phyloP scores from a whole-genome alignment of 176 grass and related monocot genomes.

The Ananas comosus region DNA sequence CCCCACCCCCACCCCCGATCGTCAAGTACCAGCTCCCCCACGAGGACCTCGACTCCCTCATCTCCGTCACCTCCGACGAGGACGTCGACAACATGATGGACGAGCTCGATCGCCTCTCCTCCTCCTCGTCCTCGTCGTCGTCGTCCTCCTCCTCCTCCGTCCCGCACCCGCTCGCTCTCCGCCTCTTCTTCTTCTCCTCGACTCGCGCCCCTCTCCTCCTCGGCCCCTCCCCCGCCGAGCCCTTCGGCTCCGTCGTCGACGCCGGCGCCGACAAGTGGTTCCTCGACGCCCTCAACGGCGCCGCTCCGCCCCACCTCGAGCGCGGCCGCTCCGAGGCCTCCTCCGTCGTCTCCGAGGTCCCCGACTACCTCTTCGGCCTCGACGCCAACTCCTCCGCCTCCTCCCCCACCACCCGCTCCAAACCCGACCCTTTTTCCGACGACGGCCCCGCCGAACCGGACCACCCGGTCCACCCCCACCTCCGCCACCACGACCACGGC shows the following conservation, averaged over 20 bases:
- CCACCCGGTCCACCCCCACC: neutral
- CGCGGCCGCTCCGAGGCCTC: conserved; percentile 16
- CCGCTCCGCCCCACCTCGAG: neutral
- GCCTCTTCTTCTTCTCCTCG: no score
- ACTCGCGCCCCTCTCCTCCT: neutral
- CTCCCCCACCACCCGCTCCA: neutral
- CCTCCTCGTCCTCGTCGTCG: neutral
- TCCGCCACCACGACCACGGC: neutral
- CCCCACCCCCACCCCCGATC: neutral
- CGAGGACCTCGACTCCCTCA: conserved; percentile 22
- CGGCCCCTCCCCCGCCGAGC: neutral
- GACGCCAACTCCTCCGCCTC: neutral
- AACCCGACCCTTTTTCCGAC: neutral
- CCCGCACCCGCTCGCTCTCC: neutral
- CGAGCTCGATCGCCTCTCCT: conserved; percentile 17
- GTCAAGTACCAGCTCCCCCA: conserved; percentile 21
- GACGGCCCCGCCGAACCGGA: neutral
- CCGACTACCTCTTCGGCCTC: conserved; percentile 25
- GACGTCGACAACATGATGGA: conserved; percentile 26
- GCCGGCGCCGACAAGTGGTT: neutral
- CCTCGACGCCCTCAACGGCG: neutral
- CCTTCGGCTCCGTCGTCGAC: neutral
- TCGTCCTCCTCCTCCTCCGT: neutral
- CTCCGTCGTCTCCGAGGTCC: conserved; percentile 16
- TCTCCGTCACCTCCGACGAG: conserved; percentile 22